Percentiles rank a stretch among this genome's conserved stretches.
Conservation (phyloP, 1,139 yeast species). For the Saccharomycopsis phalli region DNA sequence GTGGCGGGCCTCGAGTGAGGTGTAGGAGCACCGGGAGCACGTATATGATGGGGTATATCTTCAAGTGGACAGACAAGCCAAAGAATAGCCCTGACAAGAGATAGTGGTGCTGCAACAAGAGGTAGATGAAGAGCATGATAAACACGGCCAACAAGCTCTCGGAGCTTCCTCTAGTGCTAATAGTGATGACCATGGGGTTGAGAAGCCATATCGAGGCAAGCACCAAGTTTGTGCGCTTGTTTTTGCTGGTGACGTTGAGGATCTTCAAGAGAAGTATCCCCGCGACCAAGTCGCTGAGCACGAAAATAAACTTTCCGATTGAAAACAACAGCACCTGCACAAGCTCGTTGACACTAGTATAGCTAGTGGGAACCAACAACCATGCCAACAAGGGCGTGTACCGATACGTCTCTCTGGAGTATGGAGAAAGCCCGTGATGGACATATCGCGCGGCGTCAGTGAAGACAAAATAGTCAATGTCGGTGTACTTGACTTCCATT, state of each 20-base stretch:
- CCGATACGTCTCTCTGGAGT: slow-evolving; percentile 76
- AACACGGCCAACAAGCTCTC: slow-evolving; percentile 83
- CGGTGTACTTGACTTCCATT: slow-evolving; percentile 81
- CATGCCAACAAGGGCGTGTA: slow-evolving; percentile 89
- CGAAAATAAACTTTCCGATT: slow-evolving; percentile 74
- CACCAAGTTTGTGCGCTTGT: slow-evolving; percentile 28
- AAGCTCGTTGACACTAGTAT: slow-evolving; percentile 24
- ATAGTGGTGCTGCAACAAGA: slow-evolving; percentile 30
- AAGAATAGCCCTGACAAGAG: slow-evolving; percentile 52
- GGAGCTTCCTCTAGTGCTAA: slow-evolving; percentile 88
- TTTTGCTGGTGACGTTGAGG: slow-evolving; percentile 23
- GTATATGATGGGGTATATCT: slow-evolving; percentile 85
- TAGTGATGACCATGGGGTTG: slow-evolving; percentile 93
- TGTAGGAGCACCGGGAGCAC: slow-evolving; percentile 39
- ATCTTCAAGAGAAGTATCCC: slow-evolving; percentile 56
- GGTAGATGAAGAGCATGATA: slow-evolving; percentile 52
- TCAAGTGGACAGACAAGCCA: slow-evolving; percentile 82
- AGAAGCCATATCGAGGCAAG: slow-evolving; percentile 69
- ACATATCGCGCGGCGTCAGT: slow-evolving; percentile 83
- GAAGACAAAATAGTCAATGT: slow-evolving; percentile 87
- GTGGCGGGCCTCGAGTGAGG: slow-evolving; percentile 23
- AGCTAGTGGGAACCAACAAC: slow-evolving; percentile 62
- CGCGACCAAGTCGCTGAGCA: slow-evolving; percentile 70
- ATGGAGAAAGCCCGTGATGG: slow-evolving; percentile 60
- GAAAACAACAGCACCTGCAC: slow-evolving; percentile 32